Percentiles rank a stretch among this genome's conserved stretches.
Evolutionary conservation across 148 eudicot genomes (phyloP).

Genomic region (Dianthus caryophyllus): DNA sequence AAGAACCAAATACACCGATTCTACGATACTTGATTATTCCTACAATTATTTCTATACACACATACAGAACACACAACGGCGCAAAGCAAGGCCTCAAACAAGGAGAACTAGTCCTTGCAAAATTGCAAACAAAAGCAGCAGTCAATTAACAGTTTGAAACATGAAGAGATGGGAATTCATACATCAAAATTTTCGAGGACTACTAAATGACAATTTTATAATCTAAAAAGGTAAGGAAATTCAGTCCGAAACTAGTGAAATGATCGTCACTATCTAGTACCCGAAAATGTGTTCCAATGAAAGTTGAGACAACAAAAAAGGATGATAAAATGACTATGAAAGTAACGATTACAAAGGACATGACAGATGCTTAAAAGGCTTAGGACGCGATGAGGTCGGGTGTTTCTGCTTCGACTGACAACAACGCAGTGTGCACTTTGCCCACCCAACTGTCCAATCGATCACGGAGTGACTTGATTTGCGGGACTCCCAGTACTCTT

Average conservation of each 20-base stretch:
- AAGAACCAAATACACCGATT: too few species aligned
- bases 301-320: neutral
- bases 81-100: too few species aligned
- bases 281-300: slow-evolving; percentile 6
- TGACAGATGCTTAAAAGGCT: slow-evolving; percentile 10
- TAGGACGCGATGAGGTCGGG: slow-evolving; percentile 75
- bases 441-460: slow-evolving; percentile 77
- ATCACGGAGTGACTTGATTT: slow-evolving; percentile 74
- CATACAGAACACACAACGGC: too few species aligned
- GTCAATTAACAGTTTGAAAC: neutral
- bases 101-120: too few species aligned
- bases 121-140: too few species aligned
- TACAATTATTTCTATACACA: too few species aligned
- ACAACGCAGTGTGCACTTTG: slow-evolving; percentile 78
- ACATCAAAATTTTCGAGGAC: slow-evolving; percentile 10
- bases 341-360: slow-evolving; percentile 26
- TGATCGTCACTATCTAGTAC: neutral
- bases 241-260: neutral
- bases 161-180: neutral
- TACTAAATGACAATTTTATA: neutral
- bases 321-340: neutral
- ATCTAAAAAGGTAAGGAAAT: neutral
- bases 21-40: too few species aligned
- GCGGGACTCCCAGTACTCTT: slow-evolving; percentile 75
- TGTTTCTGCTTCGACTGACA: slow-evolving; percentile 91